Evolutionary conservation across 345 rosid species (phyloP).

Genomic region (Zanthoxylum bungeanum): DNA sequence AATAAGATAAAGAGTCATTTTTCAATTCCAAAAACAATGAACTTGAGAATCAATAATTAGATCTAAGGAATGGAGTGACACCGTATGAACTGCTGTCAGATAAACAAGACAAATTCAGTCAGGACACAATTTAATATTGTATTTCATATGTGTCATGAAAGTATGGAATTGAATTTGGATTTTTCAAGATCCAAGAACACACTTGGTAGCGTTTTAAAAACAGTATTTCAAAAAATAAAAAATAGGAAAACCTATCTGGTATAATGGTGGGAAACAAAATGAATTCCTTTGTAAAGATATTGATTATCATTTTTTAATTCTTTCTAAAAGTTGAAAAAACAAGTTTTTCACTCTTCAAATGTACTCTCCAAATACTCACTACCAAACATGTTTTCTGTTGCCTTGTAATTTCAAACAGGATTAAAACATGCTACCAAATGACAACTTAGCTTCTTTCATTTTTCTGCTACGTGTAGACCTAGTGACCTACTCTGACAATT

Average conservation of each 20-base stretch:
- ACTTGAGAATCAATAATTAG: not conserved
- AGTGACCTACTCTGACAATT: conserved; percentile 4
- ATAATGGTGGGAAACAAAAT: not conserved
- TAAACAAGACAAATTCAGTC: not conserved
- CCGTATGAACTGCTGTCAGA: not conserved
- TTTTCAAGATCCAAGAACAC: not conserved
- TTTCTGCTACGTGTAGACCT: not conserved
- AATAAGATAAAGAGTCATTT: not conserved
- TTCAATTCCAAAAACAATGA: not conserved
- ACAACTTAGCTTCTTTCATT: not conserved
- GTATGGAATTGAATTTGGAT: not conserved
- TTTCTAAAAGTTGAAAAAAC: not conserved
- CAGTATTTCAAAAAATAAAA: not conserved
- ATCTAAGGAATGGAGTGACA: not conserved
- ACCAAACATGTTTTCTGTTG: not conserved
- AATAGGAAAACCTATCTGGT: not conserved
- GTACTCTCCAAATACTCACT: not conserved
- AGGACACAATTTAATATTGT: not conserved
- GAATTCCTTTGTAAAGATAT: not conserved
- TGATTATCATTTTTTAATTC: not conserved
- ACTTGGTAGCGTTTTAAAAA: not conserved
- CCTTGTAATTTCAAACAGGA: not conserved
- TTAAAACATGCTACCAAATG: not conserved
- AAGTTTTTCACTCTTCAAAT: not conserved
- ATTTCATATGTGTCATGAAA: not conserved